Evolutionary conservation across 2,329 filamentous ascomycete genomes (phyloP).

Genomic region (Falciphora oryzae): DNA sequence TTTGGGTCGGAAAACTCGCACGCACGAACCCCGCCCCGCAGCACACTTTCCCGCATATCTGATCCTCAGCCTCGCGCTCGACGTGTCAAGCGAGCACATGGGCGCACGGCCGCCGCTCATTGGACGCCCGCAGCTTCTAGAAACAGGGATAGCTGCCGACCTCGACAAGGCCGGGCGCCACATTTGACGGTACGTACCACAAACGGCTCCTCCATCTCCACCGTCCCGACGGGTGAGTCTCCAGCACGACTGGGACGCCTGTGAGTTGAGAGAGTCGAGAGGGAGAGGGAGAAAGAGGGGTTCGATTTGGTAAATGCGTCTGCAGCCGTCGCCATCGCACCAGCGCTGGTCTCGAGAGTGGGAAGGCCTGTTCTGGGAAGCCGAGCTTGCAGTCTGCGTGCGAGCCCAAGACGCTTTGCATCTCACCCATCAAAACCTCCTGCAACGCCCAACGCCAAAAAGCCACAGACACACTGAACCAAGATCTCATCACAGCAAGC

Average conservation of each 20-base stretch:
- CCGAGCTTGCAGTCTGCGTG: neutral
- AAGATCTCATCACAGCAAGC: neutral
- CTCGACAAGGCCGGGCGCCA: neutral
- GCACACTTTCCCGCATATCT: neutral
- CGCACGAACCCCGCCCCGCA: too few species aligned
- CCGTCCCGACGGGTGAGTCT: neutral
- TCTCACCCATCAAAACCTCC: neutral
- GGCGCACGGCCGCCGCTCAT: conserved; percentile 16
- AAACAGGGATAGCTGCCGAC: neutral
- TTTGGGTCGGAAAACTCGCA: neutral
- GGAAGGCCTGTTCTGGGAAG: neutral
- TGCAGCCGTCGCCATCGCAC: neutral
- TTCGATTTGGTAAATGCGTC: neutral
- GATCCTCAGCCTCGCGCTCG: conserved; percentile 19
- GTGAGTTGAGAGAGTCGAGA: neutral
- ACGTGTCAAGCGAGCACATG: conserved; percentile 18
- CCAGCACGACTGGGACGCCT: neutral
- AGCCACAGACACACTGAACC: neutral
- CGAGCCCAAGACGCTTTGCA: neutral
- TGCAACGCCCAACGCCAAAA: neutral
- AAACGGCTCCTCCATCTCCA: neutral
- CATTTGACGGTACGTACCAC: neutral
- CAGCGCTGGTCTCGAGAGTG: neutral
- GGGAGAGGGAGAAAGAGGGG: neutral
- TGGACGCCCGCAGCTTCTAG: conserved; percentile 12